These are phyloP conservation scores for Alternaria brassicicola DNA, from an alignment of 2,329 filamentous ascomycete species.

Conservation along the genomic window DNA sequence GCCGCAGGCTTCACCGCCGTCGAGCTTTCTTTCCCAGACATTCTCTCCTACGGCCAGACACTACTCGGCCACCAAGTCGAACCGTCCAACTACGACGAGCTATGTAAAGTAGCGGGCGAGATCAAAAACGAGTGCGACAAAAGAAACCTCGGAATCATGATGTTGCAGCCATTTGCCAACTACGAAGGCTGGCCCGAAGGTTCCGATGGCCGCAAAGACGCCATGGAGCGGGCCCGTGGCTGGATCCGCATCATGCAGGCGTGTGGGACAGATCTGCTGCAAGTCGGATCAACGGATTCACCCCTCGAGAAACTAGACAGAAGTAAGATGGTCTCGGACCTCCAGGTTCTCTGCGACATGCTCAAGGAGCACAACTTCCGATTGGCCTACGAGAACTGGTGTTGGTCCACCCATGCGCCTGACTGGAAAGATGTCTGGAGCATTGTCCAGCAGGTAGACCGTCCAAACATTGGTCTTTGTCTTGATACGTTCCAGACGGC, in stretches of 20 bases:
- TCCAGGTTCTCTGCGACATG: conserved; percentile 62
- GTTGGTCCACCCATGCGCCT: conserved; percentile 68
- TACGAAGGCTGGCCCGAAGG: conserved; percentile 75
- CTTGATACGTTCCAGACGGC: conserved; percentile 80
- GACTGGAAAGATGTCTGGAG: conserved; percentile 73
- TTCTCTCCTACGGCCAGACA: conserved; percentile 65
- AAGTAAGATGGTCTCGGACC: conserved; percentile 63
- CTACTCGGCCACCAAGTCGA: conserved; percentile 59
- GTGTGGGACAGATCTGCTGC: conserved; percentile 71
- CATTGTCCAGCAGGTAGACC: conserved; percentile 67
- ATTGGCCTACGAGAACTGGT: conserved; percentile 82
- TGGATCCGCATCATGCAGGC: conserved; percentile 77
- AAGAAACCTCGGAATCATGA: conserved; percentile 66
- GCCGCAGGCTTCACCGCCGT: conserved; percentile 70
- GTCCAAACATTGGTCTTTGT: conserved; percentile 73
- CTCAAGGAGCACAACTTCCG: conserved; percentile 63
- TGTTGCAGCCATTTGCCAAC: conserved; percentile 77
- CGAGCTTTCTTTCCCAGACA: conserved; percentile 76
- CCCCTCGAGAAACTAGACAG: conserved; percentile 60
- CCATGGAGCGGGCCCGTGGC: conserved; percentile 65
- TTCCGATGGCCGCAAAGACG: conserved; percentile 64
- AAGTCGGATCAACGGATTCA: conserved; percentile 69
- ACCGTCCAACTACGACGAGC: conserved; percentile 64
- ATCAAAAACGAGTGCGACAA: conserved; percentile 62
- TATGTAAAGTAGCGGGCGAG: conserved; percentile 61